Percentiles rank a stretch among this genome's conserved stretches.
Evolutionary conservation across 768 basidiomycete genomes (phyloP).

Genomic region (Tephrocybe sp.): DNA sequence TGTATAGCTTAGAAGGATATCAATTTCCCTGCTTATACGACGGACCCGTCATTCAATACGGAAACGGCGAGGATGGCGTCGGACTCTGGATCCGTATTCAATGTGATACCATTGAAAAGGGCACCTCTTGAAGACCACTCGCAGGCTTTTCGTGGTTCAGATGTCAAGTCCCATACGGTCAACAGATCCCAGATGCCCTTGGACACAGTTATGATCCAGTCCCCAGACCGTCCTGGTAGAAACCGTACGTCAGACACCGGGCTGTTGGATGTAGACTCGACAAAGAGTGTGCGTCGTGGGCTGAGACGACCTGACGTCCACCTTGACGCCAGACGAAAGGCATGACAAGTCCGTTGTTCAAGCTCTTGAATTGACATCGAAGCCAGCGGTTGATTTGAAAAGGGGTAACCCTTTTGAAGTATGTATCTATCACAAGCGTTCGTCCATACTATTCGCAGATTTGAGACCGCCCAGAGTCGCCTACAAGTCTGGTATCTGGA

Average conservation of each 20-base stretch:
- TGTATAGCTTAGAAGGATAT: slow-evolving; percentile 17
- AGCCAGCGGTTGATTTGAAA: slow-evolving; percentile 37
- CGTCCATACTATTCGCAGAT: slow-evolving; percentile 56
- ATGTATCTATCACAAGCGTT: slow-evolving; percentile 47
- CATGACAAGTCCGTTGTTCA: slow-evolving; percentile 41
- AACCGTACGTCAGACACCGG: slow-evolving; percentile 55
- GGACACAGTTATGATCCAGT: slow-evolving; percentile 53
- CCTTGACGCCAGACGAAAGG: slow-evolving; percentile 46
- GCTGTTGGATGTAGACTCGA: slow-evolving; percentile 37
- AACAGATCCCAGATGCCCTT: slow-evolving; percentile 63
- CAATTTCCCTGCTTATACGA: slow-evolving; percentile 15
- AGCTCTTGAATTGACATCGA: slow-evolving; percentile 42
- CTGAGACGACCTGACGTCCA: slow-evolving; percentile 36
- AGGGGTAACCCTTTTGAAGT: slow-evolving; percentile 48
- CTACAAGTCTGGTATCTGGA: slow-evolving; percentile 47
- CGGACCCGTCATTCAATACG: slow-evolving; percentile 46
- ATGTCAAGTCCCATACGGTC: slow-evolving; percentile 46
- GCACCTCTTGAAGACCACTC: slow-evolving; percentile 58
- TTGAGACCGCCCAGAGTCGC: slow-evolving; percentile 43
- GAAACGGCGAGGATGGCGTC: slow-evolving; percentile 53
- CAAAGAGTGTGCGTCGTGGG: slow-evolving; percentile 18
- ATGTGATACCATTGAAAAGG: slow-evolving; percentile 49
- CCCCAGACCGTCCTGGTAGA: slow-evolving; percentile 42
- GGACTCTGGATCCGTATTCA: slow-evolving; percentile 47
- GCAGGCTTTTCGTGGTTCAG: slow-evolving; percentile 30